A percentile compares a stretch with the other conserved stretches of the same genome.
Evolutionary conservation across 2,329 filamentous ascomycete species (phyloP).

Genomic region (Sporothrix mexicana): DNA sequence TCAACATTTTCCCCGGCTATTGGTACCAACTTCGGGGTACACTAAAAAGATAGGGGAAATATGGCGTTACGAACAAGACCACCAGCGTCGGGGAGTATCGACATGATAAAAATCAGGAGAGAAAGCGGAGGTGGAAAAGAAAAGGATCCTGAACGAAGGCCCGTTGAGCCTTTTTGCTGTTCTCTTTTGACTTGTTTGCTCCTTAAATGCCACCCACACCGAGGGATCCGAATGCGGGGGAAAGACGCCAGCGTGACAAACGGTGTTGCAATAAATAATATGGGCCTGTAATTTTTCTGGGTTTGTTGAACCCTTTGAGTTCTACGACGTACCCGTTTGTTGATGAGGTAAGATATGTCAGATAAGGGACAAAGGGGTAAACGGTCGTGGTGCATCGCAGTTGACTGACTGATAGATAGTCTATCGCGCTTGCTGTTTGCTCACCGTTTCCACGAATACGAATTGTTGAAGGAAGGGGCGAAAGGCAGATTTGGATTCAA

Average conservation of each 20-base stretch:
- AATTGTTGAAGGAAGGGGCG: background rate
- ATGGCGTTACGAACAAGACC: background rate
- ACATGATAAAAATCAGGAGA: slow-evolving; percentile 12
- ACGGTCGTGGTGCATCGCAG: background rate
- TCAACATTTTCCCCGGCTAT: background rate
- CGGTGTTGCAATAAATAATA: background rate
- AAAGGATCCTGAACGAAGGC: background rate
- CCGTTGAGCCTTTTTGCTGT: slow-evolving; percentile 9
- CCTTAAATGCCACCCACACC: background rate
- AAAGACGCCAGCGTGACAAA: background rate
- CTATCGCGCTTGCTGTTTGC: background rate
- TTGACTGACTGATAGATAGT: background rate
- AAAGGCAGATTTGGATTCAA: background rate
- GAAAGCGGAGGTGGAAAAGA: background rate
- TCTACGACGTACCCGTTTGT: background rate
- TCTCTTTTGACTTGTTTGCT: background rate
- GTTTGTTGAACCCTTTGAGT: background rate
- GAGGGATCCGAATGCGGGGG: slow-evolving; percentile 10
- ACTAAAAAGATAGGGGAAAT: slow-evolving; percentile 4
- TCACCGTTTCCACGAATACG: slow-evolving; percentile 12
- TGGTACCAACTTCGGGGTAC: background rate
- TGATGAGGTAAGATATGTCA: slow-evolving; percentile 2
- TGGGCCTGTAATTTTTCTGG: background rate
- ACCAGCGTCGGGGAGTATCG: background rate
- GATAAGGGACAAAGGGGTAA: slow-evolving; percentile 1